phyloP scores from a whole-genome alignment of 345 rosid genomes.

The Corchorus olitorius region DNA sequence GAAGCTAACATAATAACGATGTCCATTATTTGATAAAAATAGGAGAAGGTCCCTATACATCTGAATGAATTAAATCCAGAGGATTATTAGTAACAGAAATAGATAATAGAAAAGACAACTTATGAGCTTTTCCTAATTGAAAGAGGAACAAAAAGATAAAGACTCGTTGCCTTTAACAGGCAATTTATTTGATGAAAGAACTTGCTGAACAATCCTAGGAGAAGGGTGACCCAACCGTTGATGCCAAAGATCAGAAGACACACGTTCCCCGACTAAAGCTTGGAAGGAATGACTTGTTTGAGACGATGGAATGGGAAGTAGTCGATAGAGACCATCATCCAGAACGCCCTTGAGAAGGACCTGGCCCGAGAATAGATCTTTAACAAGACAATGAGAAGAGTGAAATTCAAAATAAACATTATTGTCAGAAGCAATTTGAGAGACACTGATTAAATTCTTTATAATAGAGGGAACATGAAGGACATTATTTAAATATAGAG shows the following conservation, averaged over 20 bases:
- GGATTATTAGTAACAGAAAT: background rate
- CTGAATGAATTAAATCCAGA: background rate
- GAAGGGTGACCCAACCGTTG: background rate
- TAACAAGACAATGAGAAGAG: background rate
- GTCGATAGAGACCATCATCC: background rate
- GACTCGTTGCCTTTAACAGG: no score
- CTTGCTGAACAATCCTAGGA: background rate
- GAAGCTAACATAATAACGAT: no score
- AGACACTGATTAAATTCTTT: background rate
- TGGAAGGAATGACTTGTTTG: background rate
- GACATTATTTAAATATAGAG: background rate
- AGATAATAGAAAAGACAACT: background rate
- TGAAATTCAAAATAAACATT: constrained; percentile 2
- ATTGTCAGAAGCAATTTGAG: background rate
- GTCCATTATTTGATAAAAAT: no score
- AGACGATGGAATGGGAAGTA: background rate
- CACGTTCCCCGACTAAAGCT: background rate
- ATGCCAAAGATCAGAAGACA: background rate
- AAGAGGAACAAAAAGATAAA: background rate
- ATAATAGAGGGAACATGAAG: constrained; percentile 12
- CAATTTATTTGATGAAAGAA: background rate
- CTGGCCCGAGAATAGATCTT: background rate
- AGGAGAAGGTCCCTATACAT: background rate
- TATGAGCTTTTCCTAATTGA: background rate
- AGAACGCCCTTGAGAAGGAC: background rate